Percentiles rank a stretch among this genome's conserved stretches.
Evolutionary conservation across 2,329 filamentous ascomycete species (phyloP).

Genomic region (Penicillium sp.): DNA sequence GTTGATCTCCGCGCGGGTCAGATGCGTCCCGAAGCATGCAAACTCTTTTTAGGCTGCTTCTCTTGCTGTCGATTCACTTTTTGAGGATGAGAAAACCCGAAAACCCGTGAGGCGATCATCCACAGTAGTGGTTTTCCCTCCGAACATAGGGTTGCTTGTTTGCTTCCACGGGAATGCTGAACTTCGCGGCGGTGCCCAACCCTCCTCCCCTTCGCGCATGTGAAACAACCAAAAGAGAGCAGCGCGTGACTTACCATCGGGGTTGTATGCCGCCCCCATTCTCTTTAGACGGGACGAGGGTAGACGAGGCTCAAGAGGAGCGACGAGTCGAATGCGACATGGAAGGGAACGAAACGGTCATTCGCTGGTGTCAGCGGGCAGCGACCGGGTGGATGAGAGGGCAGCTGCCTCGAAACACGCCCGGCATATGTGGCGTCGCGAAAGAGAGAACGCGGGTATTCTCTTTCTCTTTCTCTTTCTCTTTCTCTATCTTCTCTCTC

Average conservation of each 20-base stretch:
- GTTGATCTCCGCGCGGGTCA: slow-evolving; percentile 20
- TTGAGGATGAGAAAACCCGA: not conserved
- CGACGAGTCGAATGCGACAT: slow-evolving; percentile 27
- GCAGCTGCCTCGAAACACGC: slow-evolving; percentile 41
- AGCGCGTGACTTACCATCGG: slow-evolving; percentile 43
- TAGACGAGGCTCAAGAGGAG: slow-evolving; percentile 27
- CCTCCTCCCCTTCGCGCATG: slow-evolving; percentile 12
- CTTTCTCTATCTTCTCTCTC: not conserved
- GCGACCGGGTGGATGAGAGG: slow-evolving; percentile 27
- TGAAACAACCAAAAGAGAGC: slow-evolving; percentile 21
- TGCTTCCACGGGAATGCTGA: not conserved
- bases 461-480: slow-evolving; percentile 6
- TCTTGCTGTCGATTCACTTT: not conserved
- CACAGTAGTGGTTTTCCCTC: not conserved
- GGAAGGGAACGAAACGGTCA: slow-evolving; percentile 24
- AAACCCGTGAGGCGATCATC: slow-evolving; percentile 4
- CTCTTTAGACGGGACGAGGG: slow-evolving; percentile 13
- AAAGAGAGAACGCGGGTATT: slow-evolving; percentile 25
- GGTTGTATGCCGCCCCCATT: slow-evolving; percentile 42
- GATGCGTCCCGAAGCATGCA: slow-evolving; percentile 17
- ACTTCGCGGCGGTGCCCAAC: not conserved
- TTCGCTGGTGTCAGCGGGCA: slow-evolving; percentile 36
- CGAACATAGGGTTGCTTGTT: slow-evolving; percentile 1
- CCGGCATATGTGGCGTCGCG: slow-evolving; percentile 33
- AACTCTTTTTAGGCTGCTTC: not conserved